Evolutionary conservation across 106 monocot species (phyloP), one percentile per base, ranked within the genome.

Genomic region (Dendrobium huoshanense): DNA sequence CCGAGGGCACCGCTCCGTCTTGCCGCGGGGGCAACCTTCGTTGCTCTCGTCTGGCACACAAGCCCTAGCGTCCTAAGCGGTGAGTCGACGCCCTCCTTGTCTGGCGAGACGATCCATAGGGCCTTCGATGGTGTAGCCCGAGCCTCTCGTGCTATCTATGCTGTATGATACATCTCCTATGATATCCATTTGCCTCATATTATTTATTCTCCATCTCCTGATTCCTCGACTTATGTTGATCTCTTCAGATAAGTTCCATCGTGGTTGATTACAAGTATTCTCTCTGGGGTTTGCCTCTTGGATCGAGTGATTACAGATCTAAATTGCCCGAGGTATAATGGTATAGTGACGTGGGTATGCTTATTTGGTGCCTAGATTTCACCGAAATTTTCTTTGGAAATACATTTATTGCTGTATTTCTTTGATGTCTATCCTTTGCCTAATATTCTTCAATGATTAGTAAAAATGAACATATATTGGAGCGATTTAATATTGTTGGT

Each of bases 211-310:
- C 78, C 9, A 2, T 40, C 67, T 65, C 4, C 17, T 43, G n/a
- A 51, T 22, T 8, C 54, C 24, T 44, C 15, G 19, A 29, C 22
- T 70, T 8, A 49, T 64, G 7, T 16, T 37, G 25, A 79, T 85
- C 54, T 72, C 58, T 81, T 18, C 80, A 96, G 96, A 93, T 96
- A n/a, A 74, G 78, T 54, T 87, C 78, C 29, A 84, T 93, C 13
- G 88, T 90, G 47, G 79, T 81, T 22, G 96, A 96, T 78, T 96
- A 93, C 87, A 91, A 93, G 82, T 91, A 85, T 73, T 93, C 89
- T 42, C 79, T 96, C n/a, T 88, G 88, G 8, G 72, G 81, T 1
- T 47, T 93, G 77, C 31, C 86, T 72, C 54, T 81, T 4, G 76
- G 75, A 70, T 87, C 93, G 19, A 54, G 61, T 13, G 84, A 77